Evolutionary conservation across 805 yeast species (phyloP).

Genomic region (Saturnispora saitoi): DNA sequence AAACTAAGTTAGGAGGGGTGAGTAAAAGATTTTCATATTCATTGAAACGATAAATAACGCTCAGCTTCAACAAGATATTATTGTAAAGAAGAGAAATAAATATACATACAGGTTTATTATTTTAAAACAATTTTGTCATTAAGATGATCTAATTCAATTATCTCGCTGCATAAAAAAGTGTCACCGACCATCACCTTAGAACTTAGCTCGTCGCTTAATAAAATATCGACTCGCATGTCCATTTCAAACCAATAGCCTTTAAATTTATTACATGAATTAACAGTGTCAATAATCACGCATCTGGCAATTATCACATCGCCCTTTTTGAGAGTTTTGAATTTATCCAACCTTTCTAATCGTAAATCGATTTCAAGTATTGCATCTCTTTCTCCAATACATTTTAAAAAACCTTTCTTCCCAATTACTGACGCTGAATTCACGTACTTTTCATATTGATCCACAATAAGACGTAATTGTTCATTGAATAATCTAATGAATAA

Average conservation of each 20-base stretch:
- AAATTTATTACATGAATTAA: constrained; percentile 24
- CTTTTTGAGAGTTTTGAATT: constrained; percentile 13
- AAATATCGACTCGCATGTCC: constrained; percentile 39
- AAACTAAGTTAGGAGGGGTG: not conserved
- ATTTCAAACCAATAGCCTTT: constrained; percentile 41
- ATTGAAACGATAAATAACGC: not conserved
- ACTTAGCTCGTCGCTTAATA: constrained; percentile 5
- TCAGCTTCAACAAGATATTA: not conserved
- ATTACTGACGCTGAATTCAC: not conserved
- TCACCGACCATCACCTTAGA: constrained; percentile 32
- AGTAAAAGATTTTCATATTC: not conserved
- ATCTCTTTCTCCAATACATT: constrained; percentile 13
- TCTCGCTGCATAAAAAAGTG: constrained; percentile 35
- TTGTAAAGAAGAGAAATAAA: no score
- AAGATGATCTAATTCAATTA: constrained; percentile 35
- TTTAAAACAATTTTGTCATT: constrained; percentile 7
- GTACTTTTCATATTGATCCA: not conserved
- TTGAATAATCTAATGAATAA: not conserved
- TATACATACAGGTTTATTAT: not conserved
- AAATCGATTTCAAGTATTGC: constrained; percentile 21
- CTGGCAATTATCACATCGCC: constrained; percentile 14
- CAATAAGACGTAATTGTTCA: not conserved
- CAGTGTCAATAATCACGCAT: constrained; percentile 37
- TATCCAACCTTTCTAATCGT: constrained; percentile 12
- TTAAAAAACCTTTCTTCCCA: not conserved